These are phyloP conservation scores for Crepidotus variabilis DNA, from an alignment of 768 basidiomycete genomes.

Conservation along the genomic window DNA sequence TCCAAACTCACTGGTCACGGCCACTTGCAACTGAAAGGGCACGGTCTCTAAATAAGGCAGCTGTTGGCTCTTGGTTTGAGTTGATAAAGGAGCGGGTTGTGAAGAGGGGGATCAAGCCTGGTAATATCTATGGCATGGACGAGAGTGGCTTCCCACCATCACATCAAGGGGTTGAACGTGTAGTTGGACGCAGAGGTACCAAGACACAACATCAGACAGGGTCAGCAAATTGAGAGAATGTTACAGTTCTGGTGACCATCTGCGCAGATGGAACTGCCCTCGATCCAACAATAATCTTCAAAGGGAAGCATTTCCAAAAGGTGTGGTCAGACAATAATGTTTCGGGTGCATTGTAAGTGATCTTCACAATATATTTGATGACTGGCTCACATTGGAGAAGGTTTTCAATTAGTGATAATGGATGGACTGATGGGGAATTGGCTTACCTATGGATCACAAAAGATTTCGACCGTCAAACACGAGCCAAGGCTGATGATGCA, in stretches of 20 bases:
- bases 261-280: conserved; percentile 30
- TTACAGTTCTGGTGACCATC: conserved; percentile 30
- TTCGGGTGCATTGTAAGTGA: conserved; percentile 8
- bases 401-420: conserved; percentile 23
- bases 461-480: conserved; percentile 27
- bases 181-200: conserved; percentile 18
- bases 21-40: conserved; percentile 18
- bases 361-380: background rate
- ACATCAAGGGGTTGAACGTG: conserved; percentile 20
- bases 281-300: conserved; percentile 31
- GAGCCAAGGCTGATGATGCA: conserved; percentile 26
- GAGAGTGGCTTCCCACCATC: conserved; percentile 25
- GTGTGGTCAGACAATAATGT: conserved; percentile 30
- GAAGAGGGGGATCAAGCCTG: conserved; percentile 14
- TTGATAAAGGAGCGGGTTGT: conserved; percentile 23
- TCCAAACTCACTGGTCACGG: conserved; percentile 28
- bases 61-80: conserved; percentile 15
- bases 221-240: conserved; percentile 25
- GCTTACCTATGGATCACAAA: conserved; percentile 18
- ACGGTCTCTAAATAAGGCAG: conserved; percentile 15
- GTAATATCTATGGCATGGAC: conserved; percentile 30
- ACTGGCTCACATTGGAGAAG: background rate
- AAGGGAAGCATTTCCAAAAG: conserved; percentile 26
- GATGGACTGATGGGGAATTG: conserved; percentile 25
- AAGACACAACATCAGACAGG: conserved; percentile 27